A percentile compares a stretch with the other conserved stretches of the same genome.
Conservation (phyloP, 2,329 filamentous ascomycete genomes). For the Diaporthe sp. region DNA sequence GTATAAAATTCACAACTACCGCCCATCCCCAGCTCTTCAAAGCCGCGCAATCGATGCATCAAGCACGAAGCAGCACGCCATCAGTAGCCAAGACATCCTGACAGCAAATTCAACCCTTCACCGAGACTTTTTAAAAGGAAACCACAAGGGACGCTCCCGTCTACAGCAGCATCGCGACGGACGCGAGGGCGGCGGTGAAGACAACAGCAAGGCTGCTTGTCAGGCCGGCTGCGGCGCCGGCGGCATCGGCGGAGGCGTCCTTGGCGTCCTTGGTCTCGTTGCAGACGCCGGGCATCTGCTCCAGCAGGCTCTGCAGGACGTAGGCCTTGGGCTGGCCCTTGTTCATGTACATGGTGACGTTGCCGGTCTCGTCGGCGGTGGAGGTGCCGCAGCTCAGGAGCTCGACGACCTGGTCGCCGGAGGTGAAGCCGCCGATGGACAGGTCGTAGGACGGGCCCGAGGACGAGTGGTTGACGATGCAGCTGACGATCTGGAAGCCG, state of each 20-base stretch:
- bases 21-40: not conserved
- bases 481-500: slow-evolving; percentile 49
- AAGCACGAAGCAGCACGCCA: slow-evolving; percentile 16
- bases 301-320: slow-evolving; percentile 32
- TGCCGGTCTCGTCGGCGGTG: slow-evolving; percentile 32
- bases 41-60: not conserved
- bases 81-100: not conserved
- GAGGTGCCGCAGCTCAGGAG: slow-evolving; percentile 40
- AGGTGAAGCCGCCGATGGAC: slow-evolving; percentile 44
- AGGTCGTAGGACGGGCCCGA: slow-evolving; percentile 40
- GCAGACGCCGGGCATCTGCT: slow-evolving; percentile 29
- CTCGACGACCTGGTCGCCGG: slow-evolving; percentile 39
- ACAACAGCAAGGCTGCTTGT: slow-evolving; percentile 26
- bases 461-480: slow-evolving; percentile 53
- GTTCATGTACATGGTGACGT: slow-evolving; percentile 35
- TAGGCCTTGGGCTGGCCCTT: slow-evolving; percentile 34
- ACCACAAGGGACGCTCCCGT: not conserved
- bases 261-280: slow-evolving; percentile 29
- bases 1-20: not conserved
- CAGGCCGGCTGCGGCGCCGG: slow-evolving; percentile 24
- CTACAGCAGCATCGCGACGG: slow-evolving; percentile 33
- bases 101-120: too few relatives aligned
- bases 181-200: slow-evolving; percentile 9
- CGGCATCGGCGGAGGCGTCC: slow-evolving; percentile 14
- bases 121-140: too few relatives aligned